Base-by-base conservation (phyloP, 139 green algal species). In the Nannochloris sp. region DNA sequence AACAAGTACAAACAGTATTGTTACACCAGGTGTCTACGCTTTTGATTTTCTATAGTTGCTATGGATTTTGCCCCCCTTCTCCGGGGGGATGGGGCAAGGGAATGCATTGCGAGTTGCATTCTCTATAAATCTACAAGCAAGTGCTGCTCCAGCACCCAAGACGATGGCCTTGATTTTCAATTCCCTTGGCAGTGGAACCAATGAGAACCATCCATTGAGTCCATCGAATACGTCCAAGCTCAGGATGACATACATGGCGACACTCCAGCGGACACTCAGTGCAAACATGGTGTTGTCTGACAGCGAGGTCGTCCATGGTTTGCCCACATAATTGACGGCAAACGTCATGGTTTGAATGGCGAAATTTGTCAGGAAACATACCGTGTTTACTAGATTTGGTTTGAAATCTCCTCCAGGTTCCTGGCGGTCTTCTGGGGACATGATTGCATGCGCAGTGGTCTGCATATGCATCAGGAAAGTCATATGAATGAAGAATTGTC, bases 361-460 rank as follows among this genome's bases (percentile, higher is more conserved):
- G 21, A 88, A 87, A 70, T 93, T 90, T 27, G 89, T 84, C 29
- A 96, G 76, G 79, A 94, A 98, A 73, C 86, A 96, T 4, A 96
- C 84, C 18, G 82, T 96, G 86, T 98, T 98, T 48, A 98, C 89
- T 15, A 98, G 70, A 81, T 98, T 98, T 71, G 91, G 89, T 70
- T 86, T 76, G 69, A 98, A 98, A 44, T 88, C 82, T 4, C 71
- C 60, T 59, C 97, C 91, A 3, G 76, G 74, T 44, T 82, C 61
- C 68, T 90, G 86, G 21, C 69, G 63, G 36, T 97, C 77, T 24
- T 85, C 83, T 44, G 84, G 83, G 50, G 74, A 43, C 75, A 83
- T 88, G n/a, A 70, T 44, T 5, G 50, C 49, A 40, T 80, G 67
- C 16, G 77, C 75, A 5, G 24, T 34, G 37, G 79, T 66, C 81